Percentiles rank a stretch among this genome's conserved stretches.
Evolutionary conservation across 257 asterid genomes (phyloP).

Genomic region (Solanum lycopersicoides): DNA sequence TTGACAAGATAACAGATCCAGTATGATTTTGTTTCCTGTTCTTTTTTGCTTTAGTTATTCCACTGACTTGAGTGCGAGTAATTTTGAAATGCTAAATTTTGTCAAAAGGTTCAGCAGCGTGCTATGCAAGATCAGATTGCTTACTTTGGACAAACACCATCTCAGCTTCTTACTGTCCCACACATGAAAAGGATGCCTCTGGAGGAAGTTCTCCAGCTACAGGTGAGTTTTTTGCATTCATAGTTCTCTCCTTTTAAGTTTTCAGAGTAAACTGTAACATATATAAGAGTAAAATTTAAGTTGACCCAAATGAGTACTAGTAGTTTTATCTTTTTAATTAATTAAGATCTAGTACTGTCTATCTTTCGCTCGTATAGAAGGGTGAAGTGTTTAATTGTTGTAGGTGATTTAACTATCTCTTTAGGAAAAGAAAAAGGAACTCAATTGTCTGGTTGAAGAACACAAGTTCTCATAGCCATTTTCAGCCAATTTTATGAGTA

Average conservation of each 20-base stretch:
- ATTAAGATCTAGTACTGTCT: neutral
- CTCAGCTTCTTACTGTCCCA: slow-evolving; percentile 83
- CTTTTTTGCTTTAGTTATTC: slow-evolving; percentile 2
- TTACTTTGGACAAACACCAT: slow-evolving; percentile 98
- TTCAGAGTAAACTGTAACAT: neutral
- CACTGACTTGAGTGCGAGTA: neutral
- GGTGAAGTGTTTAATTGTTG: neutral
- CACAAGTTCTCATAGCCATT: neutral
- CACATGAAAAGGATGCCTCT: slow-evolving; percentile 84
- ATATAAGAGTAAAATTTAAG: neutral
- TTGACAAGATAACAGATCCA: slow-evolving; percentile 86
- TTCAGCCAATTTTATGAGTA: neutral
- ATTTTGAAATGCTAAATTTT: slow-evolving; percentile 1
- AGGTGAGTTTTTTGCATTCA: slow-evolving; percentile 29
- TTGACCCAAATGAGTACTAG: neutral
- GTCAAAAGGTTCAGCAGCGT: slow-evolving; percentile 74
- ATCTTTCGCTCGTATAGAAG: neutral
- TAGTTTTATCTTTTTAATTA: neutral
- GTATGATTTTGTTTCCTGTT: slow-evolving; percentile 43
- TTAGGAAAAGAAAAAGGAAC: neutral
- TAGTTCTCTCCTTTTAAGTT: neutral
- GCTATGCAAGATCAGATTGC: slow-evolving; percentile 99
- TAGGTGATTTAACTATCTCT: neutral
- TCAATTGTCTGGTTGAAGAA: neutral
- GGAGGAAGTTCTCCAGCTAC: slow-evolving; percentile 90